Evolutionary conservation across 495 filamentous ascomycete species (phyloP).

Genomic region (Hypoxylon subgilvum): DNA sequence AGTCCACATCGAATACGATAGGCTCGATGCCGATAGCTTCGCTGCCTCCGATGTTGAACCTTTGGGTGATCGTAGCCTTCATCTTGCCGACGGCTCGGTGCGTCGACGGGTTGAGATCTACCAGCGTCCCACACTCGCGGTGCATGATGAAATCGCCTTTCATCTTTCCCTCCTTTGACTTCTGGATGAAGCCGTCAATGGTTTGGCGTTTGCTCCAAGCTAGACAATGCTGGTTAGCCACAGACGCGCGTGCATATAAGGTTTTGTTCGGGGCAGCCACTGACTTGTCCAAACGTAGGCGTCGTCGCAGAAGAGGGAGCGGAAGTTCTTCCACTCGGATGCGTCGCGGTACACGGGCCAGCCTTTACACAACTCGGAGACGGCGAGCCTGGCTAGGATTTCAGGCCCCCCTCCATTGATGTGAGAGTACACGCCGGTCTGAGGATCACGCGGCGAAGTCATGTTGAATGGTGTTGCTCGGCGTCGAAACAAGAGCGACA

Average conservation of each 20-base stretch:
- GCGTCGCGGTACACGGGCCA: slow-evolving; percentile 71
- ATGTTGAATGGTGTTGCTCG: slow-evolving; percentile 30
- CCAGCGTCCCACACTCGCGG: slow-evolving; percentile 64
- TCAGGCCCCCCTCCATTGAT: slow-evolving; percentile 61
- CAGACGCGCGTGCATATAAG: neutral
- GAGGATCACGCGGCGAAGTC: slow-evolving; percentile 53
- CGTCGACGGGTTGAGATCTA: slow-evolving; percentile 55
- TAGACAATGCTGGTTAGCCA: slow-evolving; percentile 23
- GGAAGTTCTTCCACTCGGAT: slow-evolving; percentile 71
- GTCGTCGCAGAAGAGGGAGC: slow-evolving; percentile 63
- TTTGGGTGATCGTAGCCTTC: slow-evolving; percentile 74
- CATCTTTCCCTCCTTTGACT: slow-evolving; percentile 65
- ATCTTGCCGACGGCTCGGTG: slow-evolving; percentile 70
- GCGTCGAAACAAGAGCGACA: neutral
- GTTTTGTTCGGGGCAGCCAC: slow-evolving; percentile 2
- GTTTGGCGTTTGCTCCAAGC: slow-evolving; percentile 63
- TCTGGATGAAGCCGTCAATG: slow-evolving; percentile 63
- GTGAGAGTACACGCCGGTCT: slow-evolving; percentile 55
- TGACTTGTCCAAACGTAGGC: slow-evolving; percentile 66
- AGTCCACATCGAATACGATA: slow-evolving; percentile 63
- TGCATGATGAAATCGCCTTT: slow-evolving; percentile 72
- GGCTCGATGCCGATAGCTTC: slow-evolving; percentile 39
- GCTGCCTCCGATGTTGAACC: slow-evolving; percentile 54
- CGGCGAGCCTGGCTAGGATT: slow-evolving; percentile 58
- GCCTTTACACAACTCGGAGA: slow-evolving; percentile 69